A percentile compares a stretch with the other conserved stretches of the same genome.
These are phyloP conservation scores for Cladorrhinum sp. DNA, from an alignment of 2,329 filamentous ascomycete genomes.

Conservation along the genomic window DNA sequence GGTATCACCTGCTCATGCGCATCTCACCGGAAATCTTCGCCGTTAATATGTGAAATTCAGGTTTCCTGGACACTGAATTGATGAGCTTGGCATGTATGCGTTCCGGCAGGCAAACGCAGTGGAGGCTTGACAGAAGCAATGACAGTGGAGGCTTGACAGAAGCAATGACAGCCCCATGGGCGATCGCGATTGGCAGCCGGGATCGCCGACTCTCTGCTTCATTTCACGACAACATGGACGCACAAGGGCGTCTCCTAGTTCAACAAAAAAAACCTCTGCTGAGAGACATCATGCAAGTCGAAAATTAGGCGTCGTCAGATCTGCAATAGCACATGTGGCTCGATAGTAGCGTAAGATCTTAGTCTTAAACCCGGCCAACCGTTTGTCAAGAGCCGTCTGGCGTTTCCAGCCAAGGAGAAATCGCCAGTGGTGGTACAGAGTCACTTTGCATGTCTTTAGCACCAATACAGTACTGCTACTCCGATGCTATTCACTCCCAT, in stretches of 20 bases:
- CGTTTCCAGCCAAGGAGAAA: neutral
- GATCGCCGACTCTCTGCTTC: neutral
- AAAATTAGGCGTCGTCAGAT: constrained; percentile 6
- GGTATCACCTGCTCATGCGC: no score
- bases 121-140: neutral
- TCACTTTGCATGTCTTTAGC: neutral
- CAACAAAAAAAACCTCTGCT: neutral
- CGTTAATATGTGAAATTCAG: neutral
- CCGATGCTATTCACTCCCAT: neutral
- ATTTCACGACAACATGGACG: neutral
- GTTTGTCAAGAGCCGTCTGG: neutral
- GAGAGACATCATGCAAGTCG: constrained; percentile 9
- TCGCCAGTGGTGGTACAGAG: neutral
- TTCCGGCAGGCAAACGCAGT: neutral
- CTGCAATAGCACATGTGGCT: constrained; percentile 13
- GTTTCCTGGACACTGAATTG: neutral
- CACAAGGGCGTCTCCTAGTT: neutral
- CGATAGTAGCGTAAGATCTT: constrained; percentile 18
- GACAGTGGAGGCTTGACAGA: neutral
- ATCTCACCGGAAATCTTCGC: no score
- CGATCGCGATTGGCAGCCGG: neutral
- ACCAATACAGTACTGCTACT: neutral
- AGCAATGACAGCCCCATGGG: neutral
- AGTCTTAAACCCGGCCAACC: constrained; percentile 3
- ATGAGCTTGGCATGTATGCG: neutral